Evolutionary conservation across 2,329 filamentous ascomycete species (phyloP), one percentile per base, ranked within the genome.

Genomic region (Davidsoniella virescens): DNA sequence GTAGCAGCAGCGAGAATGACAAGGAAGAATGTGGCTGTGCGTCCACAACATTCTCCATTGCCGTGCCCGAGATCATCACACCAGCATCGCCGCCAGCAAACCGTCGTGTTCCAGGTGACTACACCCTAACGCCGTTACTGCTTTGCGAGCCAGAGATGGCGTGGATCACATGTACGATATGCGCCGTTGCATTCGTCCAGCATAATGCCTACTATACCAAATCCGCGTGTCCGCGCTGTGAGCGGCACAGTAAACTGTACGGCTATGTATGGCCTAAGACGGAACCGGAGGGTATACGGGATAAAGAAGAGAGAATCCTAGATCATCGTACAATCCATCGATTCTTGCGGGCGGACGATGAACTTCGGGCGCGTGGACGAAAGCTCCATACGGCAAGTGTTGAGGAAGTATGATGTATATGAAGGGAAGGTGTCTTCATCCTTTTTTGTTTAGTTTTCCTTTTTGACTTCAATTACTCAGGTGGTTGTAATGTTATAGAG

Each of bases 201-300:
- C 73, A 78, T 39, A 84, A 96, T 55, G 87, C 86, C 0, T 95
- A 94, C 62, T 82, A 81, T 56, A 95, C 88, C 1, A 78, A 82
- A 48, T 80, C 83, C 45, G 82, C 86, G 14, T 98, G 92, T 62
- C 88, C 87, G 3, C 78, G 92, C 5, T 98, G 92, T 63, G 92
- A 98, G 66, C 78, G 92, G 0, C 92, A 98, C 61, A 93, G 85
- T 14, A 96, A 94, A 67, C 68, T 98, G 0, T 98, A 96, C 62
- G 93, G 93, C 0, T 95, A 84, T 60, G 72, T 83, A 52, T 98
- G 92, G 92, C 92, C 92, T 5, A 95, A 98, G 69, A 96, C 92
- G 0, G 84, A 94, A 53, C 82, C 73, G 54, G 78, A 82, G 23
- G 85, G 85, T 0, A 77, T 78, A 14, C 64, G 75, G 17, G 92